Evolutionary conservation across 768 basidiomycete genomes (phyloP).

Genomic region (Hirschioporus abietinus): DNA sequence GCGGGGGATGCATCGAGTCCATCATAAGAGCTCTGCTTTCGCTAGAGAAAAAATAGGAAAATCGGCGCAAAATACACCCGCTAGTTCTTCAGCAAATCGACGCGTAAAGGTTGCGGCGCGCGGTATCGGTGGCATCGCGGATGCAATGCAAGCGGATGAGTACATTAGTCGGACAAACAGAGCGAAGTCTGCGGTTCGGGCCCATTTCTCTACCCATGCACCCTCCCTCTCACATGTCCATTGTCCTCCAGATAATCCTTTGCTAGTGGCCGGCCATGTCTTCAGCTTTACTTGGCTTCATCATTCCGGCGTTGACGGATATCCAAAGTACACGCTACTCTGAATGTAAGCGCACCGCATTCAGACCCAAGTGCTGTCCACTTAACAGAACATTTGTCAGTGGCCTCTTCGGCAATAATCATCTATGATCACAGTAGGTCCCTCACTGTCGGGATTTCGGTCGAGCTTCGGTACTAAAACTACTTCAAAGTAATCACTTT

Average conservation of each 20-base stretch:
- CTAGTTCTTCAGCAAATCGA: no score
- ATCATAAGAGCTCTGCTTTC: no score
- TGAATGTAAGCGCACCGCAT: not conserved
- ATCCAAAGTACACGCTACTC: not conserved
- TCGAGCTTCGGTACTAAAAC: not conserved
- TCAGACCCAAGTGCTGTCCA: not conserved
- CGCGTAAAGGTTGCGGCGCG: no score
- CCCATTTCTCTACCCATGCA: no score
- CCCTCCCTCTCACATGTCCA: no score
- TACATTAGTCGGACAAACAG: no score
- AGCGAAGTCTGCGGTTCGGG: no score
- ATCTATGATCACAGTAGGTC: slow-evolving; percentile 12
- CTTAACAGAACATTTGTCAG: not conserved
- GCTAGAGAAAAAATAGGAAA: no score
- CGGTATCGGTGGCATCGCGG: no score
- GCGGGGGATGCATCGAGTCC: no score
- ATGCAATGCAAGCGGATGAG: no score
- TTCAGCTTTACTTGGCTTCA: not conserved
- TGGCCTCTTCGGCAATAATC: slow-evolving; percentile 9
- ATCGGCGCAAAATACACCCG: no score
- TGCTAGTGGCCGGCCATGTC: not conserved
- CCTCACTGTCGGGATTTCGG: not conserved
- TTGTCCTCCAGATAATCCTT: not conserved
- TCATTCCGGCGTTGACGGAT: not conserved
- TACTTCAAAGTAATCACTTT: slow-evolving; percentile 7